Percentiles rank a stretch among this genome's conserved stretches.
Evolutionary conservation across 805 yeast species (phyloP).

Genomic region (Pichia gijzeniarum): DNA sequence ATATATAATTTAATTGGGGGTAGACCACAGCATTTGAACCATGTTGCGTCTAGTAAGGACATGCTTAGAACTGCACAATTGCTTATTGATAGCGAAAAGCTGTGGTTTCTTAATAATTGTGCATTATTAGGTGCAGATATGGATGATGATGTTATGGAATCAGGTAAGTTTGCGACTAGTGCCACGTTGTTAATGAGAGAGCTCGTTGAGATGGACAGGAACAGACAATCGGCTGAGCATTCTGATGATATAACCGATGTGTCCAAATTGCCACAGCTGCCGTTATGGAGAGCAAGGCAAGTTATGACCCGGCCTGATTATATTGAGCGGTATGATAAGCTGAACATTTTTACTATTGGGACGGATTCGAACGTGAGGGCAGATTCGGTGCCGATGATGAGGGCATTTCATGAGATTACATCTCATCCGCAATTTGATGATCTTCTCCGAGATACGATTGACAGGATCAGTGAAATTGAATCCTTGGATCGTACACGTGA

Average conservation of each 20-base stretch:
- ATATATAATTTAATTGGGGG: slow-evolving; percentile 75
- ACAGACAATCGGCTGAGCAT: slow-evolving; percentile 22
- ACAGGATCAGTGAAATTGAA: slow-evolving; percentile 70
- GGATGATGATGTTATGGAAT: slow-evolving; percentile 89
- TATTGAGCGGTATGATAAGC: slow-evolving; percentile 65
- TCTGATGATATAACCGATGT: slow-evolving; percentile 7
- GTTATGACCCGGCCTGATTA: slow-evolving; percentile 82
- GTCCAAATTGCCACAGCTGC: slow-evolving; percentile 55
- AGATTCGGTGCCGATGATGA: slow-evolving; percentile 84
- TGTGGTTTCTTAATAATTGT: slow-evolving; percentile 82
- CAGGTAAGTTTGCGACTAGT: slow-evolving; percentile 66
- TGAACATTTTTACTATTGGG: slow-evolving; percentile 76
- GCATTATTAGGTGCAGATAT: slow-evolving; percentile 67
- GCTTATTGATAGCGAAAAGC: slow-evolving; percentile 71
- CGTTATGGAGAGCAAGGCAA: slow-evolving; percentile 79
- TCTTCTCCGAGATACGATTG: slow-evolving; percentile 55
- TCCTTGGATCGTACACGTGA: slow-evolving; percentile 74
- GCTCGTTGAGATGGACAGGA: slow-evolving; percentile 61
- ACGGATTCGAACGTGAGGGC: slow-evolving; percentile 67
- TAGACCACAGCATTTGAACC: slow-evolving; percentile 73
- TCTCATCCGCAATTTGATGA: slow-evolving; percentile 65
- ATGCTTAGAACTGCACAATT: slow-evolving; percentile 57
- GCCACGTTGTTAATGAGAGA: slow-evolving; percentile 70
- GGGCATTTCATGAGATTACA: slow-evolving; percentile 77
- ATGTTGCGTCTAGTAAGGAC: slow-evolving; percentile 55